Conservation (phyloP, 352 stramenopile species). For the Thalassiosira ordinaria region DNA sequence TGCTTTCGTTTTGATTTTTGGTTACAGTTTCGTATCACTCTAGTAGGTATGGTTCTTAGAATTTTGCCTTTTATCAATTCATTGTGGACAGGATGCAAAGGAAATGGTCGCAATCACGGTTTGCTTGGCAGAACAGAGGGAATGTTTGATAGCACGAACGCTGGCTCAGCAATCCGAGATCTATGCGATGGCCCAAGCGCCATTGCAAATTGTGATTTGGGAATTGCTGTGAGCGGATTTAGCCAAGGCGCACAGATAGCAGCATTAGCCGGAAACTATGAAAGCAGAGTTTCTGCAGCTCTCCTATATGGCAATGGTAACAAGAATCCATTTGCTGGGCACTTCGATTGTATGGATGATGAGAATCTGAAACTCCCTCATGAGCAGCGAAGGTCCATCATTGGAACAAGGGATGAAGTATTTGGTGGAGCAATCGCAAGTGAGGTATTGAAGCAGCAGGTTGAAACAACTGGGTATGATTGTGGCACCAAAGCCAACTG, state of each 20-base stretch:
- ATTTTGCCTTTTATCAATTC: too few relatives aligned
- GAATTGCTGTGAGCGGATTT: neutral
- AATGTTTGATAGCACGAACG: neutral
- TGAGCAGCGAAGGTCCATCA: neutral
- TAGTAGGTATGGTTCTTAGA: too few relatives aligned
- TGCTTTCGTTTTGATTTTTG: too few relatives aligned
- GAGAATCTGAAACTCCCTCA: neutral
- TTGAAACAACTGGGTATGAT: conserved; percentile 7
- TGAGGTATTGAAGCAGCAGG: conserved; percentile 4
- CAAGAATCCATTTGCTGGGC: neutral
- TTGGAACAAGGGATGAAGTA: neutral
- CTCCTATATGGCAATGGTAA: conserved; percentile 12
- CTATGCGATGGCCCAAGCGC: neutral
- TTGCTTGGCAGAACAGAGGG: neutral
- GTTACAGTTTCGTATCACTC: too few relatives aligned
- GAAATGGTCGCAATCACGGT: neutral
- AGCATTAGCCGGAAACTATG: neutral
- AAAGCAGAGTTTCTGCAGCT: neutral
- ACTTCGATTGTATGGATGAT: neutral
- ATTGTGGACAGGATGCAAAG: neutral
- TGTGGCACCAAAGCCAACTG: neutral
- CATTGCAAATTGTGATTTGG: conserved; percentile 14
- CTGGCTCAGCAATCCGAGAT: neutral
- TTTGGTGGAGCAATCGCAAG: neutral
- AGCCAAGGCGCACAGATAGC: conserved; percentile 8